Conservation (phyloP, 306 rosid genomes). For the Cotoneaster glaucophyllus region DNA sequence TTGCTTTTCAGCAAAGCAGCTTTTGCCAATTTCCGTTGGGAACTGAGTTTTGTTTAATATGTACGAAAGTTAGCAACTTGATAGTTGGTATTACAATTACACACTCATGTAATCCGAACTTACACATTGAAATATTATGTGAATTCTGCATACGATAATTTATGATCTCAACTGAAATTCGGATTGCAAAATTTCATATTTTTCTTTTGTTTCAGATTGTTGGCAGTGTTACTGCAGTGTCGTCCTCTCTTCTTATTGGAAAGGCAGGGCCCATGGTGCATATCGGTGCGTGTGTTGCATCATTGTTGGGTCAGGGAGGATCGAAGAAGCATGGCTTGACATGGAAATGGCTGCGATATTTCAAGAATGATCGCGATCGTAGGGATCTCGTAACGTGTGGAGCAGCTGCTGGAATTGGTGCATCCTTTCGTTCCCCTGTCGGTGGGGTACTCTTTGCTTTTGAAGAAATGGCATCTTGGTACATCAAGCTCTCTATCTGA, state of each 20-base stretch:
- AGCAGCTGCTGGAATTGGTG: slow-evolving; percentile 94
- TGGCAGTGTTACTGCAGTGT: slow-evolving; percentile 88
- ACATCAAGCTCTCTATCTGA: slow-evolving; percentile 12
- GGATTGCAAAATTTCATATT: not conserved
- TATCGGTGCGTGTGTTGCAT: slow-evolving; percentile 88
- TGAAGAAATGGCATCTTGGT: slow-evolving; percentile 98
- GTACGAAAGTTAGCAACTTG: not conserved
- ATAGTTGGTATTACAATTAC: not conserved
- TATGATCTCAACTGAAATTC: not conserved
- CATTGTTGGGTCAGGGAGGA: slow-evolving; percentile 83
- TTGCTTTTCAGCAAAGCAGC: not conserved
- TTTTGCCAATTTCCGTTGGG: not conserved
- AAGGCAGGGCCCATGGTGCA: slow-evolving; percentile 99
- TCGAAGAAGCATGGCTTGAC: slow-evolving; percentile 59
- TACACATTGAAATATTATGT: not conserved
- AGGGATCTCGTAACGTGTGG: slow-evolving; percentile 85
- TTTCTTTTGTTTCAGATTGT: slow-evolving; percentile 47
- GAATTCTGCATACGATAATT: not conserved
- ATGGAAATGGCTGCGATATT: slow-evolving; percentile 74
- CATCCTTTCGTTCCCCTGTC: slow-evolving; percentile 90
- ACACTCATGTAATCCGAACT: not conserved
- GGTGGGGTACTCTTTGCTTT: slow-evolving; percentile 93
- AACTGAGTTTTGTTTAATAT: not conserved
- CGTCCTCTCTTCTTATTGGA: slow-evolving; percentile 76
- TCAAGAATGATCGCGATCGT: slow-evolving; percentile 84